Conservation (phyloP, 768 basidiomycete genomes). For the Psilocybe sp. region DNA sequence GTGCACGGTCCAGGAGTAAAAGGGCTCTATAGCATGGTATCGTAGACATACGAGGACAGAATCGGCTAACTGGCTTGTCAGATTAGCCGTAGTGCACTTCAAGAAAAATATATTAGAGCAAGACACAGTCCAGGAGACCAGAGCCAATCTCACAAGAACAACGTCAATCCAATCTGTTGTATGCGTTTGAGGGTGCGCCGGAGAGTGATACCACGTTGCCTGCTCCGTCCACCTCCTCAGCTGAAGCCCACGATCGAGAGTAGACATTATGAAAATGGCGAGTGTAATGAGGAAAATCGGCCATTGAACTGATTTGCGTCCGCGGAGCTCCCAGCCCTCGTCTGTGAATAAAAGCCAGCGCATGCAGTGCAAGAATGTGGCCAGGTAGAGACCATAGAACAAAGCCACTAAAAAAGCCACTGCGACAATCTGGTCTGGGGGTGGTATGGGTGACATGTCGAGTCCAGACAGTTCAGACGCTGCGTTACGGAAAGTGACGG, state of each 20-base stretch:
- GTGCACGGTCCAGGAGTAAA: background rate
- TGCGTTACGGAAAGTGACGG: too few species aligned
- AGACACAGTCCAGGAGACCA: background rate
- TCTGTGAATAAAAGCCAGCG: constrained; percentile 11
- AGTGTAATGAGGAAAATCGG: constrained; percentile 4
- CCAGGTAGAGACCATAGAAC: constrained; percentile 6
- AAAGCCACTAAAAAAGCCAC: constrained; percentile 1
- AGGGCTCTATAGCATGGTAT: background rate
- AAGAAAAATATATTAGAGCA: background rate
- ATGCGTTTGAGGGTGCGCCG: background rate
- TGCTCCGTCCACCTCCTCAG: background rate
- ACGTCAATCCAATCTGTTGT: constrained; percentile 1
- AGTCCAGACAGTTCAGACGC: too few species aligned
- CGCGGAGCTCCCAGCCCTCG: constrained; percentile 8
- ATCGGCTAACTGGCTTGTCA: constrained; percentile 8
- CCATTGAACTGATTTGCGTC: constrained; percentile 4
- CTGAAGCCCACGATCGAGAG: background rate
- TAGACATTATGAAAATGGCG: background rate
- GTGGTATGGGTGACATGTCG: too few species aligned
- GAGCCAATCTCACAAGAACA: background rate
- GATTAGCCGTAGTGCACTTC: constrained; percentile 7
- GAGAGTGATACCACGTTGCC: background rate
- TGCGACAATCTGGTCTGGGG: background rate
- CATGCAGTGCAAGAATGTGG: constrained; percentile 4
- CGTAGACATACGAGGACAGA: constrained; percentile 6